Evolutionary conservation across 148 eudicot species (phyloP), one percentile per base, ranked within the genome.

Genomic region (Mesembryanthemum crystallinum): DNA sequence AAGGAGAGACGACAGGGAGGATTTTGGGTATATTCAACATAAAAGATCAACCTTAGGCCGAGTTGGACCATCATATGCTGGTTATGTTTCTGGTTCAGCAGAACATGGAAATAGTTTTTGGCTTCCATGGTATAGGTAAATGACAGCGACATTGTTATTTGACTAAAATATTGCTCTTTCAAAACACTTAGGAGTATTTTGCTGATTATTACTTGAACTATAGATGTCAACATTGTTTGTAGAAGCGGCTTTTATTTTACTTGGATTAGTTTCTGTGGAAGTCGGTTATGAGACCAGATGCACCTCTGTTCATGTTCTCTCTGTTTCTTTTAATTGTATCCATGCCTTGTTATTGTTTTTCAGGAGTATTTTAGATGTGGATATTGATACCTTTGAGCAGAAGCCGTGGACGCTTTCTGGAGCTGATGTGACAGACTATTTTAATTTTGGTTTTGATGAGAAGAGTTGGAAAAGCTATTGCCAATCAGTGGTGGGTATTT

Each of bases 301-400:
- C 23, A 39, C n/a, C 25, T 57, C 21, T 13, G 42, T 55, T 15
- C 21, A 60, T 27, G 39, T 59, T 73, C 39, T 73, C 43, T 29
- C 51, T 28, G 28, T 63, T 28, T 7, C 13, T 39, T 73, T 55
- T 73, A 73, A 73, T 35, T 28, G 42, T 78, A 45, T 32, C 5
- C 52, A 47, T 33, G 13, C 25, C n/a, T 64, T 39, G 39, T 1
- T 8, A 64, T 71, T 78, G 64, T 20, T 73, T 69, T 43, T 58
- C 73, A 79, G 82, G 72, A 79, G 68, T 51, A 79, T 79, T 66
- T 17, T 79, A 20, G 82, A 79, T 47, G 82, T 79, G 77, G 82
- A 79, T 64, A 73, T 79, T 24, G 77, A 73, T 73, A 58, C 59
- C 4, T 66, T 79, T 62, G 82, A 73, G 77, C 77, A 73, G 73